phyloP scores from a whole-genome alignment of 495 filamentous ascomycete species.

The Hypoxylon rickii region DNA sequence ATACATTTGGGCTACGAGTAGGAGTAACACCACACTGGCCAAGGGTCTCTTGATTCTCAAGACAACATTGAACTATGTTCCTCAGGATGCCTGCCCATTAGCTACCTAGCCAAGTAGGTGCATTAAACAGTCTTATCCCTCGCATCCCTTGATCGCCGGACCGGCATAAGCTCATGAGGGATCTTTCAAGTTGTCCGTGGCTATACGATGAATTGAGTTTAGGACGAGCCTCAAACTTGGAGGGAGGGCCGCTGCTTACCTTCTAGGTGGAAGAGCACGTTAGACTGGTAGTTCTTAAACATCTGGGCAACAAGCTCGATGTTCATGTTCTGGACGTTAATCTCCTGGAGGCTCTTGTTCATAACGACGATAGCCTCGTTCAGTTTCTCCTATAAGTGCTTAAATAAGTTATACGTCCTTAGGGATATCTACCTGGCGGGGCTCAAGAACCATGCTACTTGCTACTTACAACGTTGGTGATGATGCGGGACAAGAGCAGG shows the following conservation, averaged over 20 bases:
- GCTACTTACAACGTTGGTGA: conserved; percentile 86
- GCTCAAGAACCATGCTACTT: conserved; percentile 37
- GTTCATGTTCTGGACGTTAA: conserved; percentile 98
- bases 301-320: conserved; percentile 97
- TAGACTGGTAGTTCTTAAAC: conserved; percentile 99
- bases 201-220: conserved; percentile 47
- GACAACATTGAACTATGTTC: too few relatives aligned
- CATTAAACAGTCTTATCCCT: too few relatives aligned
- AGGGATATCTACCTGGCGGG: conserved; percentile 16
- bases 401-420: neutral
- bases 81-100: too few relatives aligned
- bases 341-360: conserved; percentile 94
- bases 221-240: neutral
- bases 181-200: conserved; percentile 83
- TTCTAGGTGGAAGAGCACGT: conserved; percentile 96
- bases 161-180: conserved; percentile 66
- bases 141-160: too few relatives aligned
- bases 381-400: conserved; percentile 78
- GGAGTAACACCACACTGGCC: too few relatives aligned
- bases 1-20: too few relatives aligned
- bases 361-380: conserved; percentile 91
- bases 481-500: conserved; percentile 89
- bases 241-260: conserved; percentile 55
- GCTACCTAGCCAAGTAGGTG: neutral
- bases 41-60: too few relatives aligned